phyloP scores from a whole-genome alignment of 768 basidiomycete species.

The Mycena alexandri region DNA sequence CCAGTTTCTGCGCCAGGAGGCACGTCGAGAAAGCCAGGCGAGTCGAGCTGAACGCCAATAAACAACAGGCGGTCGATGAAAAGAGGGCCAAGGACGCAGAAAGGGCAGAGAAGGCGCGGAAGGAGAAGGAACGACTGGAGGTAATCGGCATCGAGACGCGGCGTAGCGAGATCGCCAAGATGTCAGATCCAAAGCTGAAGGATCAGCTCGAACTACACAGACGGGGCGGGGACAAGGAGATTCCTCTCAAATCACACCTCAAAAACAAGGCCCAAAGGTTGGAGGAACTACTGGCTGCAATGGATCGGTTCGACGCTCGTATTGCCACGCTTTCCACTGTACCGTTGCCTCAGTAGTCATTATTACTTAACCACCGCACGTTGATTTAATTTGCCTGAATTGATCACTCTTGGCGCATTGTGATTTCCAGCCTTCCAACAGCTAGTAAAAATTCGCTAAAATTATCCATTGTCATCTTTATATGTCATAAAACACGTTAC shows the following conservation, averaged over 20 bases:
- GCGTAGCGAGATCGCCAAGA: background rate
- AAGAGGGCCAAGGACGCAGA: constrained; percentile 1
- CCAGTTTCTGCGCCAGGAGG: constrained; percentile 8
- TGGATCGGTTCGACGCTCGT: background rate
- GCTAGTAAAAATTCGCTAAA: no score
- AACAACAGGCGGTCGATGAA: background rate
- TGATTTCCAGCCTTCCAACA: no score
- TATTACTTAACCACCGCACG: background rate
- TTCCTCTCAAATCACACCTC: background rate
- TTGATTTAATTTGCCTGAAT: no score
- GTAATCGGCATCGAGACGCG: background rate
- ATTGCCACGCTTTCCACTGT: no score
- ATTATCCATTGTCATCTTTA: no score
- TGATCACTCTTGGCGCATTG: no score
- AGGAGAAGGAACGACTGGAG: background rate
- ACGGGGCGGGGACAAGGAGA: background rate
- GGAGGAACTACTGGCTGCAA: background rate
- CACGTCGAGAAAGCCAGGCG: constrained; percentile 1
- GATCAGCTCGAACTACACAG: constrained; percentile 14
- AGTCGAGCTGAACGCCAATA: constrained; percentile 4
- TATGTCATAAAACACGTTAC: no score
- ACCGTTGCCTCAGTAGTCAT: no score
- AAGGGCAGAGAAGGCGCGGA: background rate
- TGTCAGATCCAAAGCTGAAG: background rate
- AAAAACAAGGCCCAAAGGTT: background rate